A percentile compares a stretch with the other conserved stretches of the same genome.
These are phyloP conservation scores for Arthroderma uncinatum DNA, from an alignment of 2,329 filamentous ascomycete species.

Conservation along the genomic window DNA sequence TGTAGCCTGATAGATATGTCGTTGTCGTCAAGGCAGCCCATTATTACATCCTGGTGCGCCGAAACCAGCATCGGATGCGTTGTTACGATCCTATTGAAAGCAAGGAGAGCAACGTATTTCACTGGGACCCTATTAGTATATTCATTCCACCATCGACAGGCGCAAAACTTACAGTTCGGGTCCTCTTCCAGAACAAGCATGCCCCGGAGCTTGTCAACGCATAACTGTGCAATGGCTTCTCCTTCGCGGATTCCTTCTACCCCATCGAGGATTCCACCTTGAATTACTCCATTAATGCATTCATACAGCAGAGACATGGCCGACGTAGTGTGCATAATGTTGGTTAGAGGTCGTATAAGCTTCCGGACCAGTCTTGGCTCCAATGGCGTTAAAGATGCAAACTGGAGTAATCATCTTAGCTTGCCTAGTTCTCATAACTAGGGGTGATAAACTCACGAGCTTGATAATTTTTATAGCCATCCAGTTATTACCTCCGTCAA, in stretches of 20 bases:
- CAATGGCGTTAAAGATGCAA: conserved; percentile 83
- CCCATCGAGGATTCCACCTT: conserved; percentile 82
- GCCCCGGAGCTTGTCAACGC: conserved; percentile 80
- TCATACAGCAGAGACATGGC: conserved; percentile 98
- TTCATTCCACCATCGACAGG: not conserved
- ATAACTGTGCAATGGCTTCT: conserved; percentile 84
- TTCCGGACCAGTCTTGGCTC: conserved; percentile 89
- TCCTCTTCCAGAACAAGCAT: conserved; percentile 93
- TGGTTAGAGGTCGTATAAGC: conserved; percentile 76
- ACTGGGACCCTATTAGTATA: conserved; percentile 42
- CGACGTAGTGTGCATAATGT: conserved; percentile 84
- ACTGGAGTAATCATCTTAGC: conserved; percentile 43
- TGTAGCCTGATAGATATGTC: conserved; percentile 94
- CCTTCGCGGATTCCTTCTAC: conserved; percentile 68
- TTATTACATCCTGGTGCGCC: conserved; percentile 88
- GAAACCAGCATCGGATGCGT: conserved; percentile 83
- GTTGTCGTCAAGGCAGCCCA: conserved; percentile 89
- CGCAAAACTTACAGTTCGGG: conserved; percentile 63
- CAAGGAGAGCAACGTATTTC: conserved; percentile 91
- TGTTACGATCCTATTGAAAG: conserved; percentile 86
- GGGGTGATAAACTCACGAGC: conserved; percentile 48
- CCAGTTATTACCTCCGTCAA: conserved; percentile 94
- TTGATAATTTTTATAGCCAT: conserved; percentile 99
- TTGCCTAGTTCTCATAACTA: not conserved
- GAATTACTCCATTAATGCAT: conserved; percentile 96